Percentiles rank a stretch among this genome's conserved stretches.
Evolutionary conservation across 805 yeast species (phyloP).

Genomic region (Brettanomyces sp.): DNA sequence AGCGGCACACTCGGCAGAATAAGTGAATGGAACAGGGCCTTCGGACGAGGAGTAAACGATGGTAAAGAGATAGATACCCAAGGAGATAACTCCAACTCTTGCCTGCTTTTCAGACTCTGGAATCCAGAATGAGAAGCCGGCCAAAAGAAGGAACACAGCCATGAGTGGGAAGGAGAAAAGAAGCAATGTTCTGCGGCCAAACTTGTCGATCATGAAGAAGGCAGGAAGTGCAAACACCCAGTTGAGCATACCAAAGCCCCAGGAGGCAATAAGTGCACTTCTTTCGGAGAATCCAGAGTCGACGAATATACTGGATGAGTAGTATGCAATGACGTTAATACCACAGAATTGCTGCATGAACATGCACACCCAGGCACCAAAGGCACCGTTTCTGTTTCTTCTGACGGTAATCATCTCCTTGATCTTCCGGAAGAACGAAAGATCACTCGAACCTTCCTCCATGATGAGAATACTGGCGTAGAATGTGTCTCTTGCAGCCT

Average conservation of each 20-base stretch:
- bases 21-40: constrained; percentile 86
- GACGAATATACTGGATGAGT: constrained; percentile 67
- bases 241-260: constrained; percentile 81
- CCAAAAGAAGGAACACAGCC: constrained; percentile 47
- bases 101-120: constrained; percentile 34
- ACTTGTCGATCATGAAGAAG: constrained; percentile 44
- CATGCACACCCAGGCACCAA: constrained; percentile 76
- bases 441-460: constrained; percentile 47
- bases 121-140: constrained; percentile 70
- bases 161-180: constrained; percentile 56
- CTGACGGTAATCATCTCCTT: constrained; percentile 58
- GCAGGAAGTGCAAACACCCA: constrained; percentile 59
- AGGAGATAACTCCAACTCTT: constrained; percentile 56
- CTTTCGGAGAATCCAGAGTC: constrained; percentile 56
- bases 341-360: constrained; percentile 92
- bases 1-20: constrained; percentile 79
- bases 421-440: constrained; percentile 38
- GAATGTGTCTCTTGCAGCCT: constrained; percentile 65
- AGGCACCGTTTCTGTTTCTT: constrained; percentile 75
- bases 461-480: constrained; percentile 56
- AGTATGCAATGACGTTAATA: constrained; percentile 79
- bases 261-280: constrained; percentile 64
- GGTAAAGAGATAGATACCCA: constrained; percentile 68
- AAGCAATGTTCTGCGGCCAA: constrained; percentile 57
- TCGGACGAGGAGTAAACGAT: constrained; percentile 75